Conservation (phyloP, 2,329 filamentous ascomycete genomes). For the Ilyonectria mors-panacis region DNA sequence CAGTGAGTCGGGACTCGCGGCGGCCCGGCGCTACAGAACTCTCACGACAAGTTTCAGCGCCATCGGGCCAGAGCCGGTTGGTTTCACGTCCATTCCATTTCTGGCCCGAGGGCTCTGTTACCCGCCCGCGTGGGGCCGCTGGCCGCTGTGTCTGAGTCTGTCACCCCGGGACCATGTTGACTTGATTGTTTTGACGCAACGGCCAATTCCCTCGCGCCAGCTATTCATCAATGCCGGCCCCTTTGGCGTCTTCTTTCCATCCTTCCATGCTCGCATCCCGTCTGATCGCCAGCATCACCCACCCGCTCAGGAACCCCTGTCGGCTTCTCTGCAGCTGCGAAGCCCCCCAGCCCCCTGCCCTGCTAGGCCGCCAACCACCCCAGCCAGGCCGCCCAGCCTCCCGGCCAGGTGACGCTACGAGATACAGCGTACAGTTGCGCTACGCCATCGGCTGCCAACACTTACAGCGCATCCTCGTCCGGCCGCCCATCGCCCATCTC, state of each 20-base stretch:
- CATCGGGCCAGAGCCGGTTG: slow-evolving; percentile 4
- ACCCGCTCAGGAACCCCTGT: no score
- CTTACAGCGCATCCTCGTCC: slow-evolving; percentile 11
- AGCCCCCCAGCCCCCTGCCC: slow-evolving; percentile 9
- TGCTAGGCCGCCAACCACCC: slow-evolving; percentile 5
- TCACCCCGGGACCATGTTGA: background rate
- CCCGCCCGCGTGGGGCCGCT: slow-evolving; percentile 23
- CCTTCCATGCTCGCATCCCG: slow-evolving; percentile 27
- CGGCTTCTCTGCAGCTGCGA: no score
- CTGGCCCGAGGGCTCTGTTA: background rate
- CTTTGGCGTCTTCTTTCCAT: background rate
- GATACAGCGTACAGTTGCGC: slow-evolving; percentile 19
- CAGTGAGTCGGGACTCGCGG: no score
- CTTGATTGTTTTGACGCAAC: slow-evolving; percentile 20
- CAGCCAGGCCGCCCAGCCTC: slow-evolving; percentile 6
- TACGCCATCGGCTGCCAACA: slow-evolving; percentile 28
- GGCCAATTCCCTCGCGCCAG: background rate
- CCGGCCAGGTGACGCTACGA: background rate
- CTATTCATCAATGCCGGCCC: slow-evolving; percentile 8
- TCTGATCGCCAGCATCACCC: slow-evolving; percentile 11
- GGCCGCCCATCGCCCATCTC: slow-evolving; percentile 3
- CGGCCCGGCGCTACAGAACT: background rate
- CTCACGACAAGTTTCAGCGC: background rate
- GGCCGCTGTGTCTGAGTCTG: slow-evolving; percentile 7
- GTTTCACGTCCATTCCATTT: slow-evolving; percentile 1